Evolutionary conservation across 2,329 filamentous ascomycete species (phyloP), one percentile per base, ranked within the genome.

Genomic region (Verticillium isaacii): DNA sequence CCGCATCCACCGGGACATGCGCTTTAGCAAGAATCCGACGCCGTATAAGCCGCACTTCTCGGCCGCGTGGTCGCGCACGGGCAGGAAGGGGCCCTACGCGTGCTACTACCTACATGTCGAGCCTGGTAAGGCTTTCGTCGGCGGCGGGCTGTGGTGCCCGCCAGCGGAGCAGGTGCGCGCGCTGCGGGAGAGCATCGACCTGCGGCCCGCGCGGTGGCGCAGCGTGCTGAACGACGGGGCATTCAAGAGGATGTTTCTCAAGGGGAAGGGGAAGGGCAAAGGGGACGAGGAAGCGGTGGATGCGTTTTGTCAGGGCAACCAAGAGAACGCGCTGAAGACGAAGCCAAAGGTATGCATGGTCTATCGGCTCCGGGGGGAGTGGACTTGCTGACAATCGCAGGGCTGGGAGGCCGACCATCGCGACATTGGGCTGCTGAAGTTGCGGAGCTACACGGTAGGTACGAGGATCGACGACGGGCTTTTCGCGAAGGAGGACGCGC

Each of bases 41-140:
- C 93, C 93, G 0, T 97, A 96, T 80, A 96, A 96, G 88, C 85
- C 91, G 60, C 86, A 93, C 76, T 96, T 93, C 75, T 91, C 90
- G 11, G 92, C 90, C 41, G 91, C 91, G 29, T 96, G 91, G 86
- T 95, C 91, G 61, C 88, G 93, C 23, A 96, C 92, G 0, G 93
- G 93, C 23, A 85, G 90, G 60, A 96, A 97, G 75, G 92, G 92
- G 0, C 89, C 90, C 11, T 96, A 95, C 74, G 93, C 93, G 7
- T 89, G 87, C 71, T 97, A 97, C 77, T 97, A 96, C 76, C 77
- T 97, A 23, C 92, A 96, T 73, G 83, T 91, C 66, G 86, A 94
- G 72, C 92, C 93, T 12, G 80, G 80, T 2, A 78, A 83, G 58
- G 89, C 86, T 71, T 90, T 94, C 68, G 79, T 96, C 52, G 93